Conservation (phyloP, 768 basidiomycete genomes). For the Crassisporium funariophilum region DNA sequence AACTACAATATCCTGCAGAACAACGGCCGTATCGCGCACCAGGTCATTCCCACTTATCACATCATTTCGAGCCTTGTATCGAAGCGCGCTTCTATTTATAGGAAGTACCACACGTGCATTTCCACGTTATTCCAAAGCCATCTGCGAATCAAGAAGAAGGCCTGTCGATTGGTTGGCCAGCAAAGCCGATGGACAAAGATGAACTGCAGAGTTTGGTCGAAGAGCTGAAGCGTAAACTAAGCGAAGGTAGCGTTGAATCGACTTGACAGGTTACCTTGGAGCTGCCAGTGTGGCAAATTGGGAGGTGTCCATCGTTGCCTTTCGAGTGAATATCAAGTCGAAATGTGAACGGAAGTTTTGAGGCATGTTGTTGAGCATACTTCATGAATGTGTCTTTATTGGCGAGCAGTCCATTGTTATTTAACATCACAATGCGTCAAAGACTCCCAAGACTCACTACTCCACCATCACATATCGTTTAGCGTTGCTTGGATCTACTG, state of each 20-base stretch:
- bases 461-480: too few species aligned
- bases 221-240: conserved; percentile 49
- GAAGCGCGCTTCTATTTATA: conserved; percentile 21
- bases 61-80: not conserved
- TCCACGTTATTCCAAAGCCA: conserved; percentile 94
- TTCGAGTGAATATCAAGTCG: too few species aligned
- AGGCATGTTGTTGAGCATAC: too few species aligned
- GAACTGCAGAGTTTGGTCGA: conserved; percentile 61
- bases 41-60: conserved; percentile 34
- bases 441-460: too few species aligned
- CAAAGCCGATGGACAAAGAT: conserved; percentile 57
- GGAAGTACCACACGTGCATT: conserved; percentile 87
- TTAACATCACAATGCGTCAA: too few species aligned
- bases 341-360: too few species aligned
- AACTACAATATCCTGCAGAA: conserved; percentile 88
- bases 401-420: too few species aligned
- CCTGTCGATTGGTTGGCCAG: conserved; percentile 82
- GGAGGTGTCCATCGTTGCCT: not conserved
- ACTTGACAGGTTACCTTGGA: conserved; percentile 3
- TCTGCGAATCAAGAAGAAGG: conserved; percentile 64
- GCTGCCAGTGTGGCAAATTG: not conserved
- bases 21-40: conserved; percentile 59
- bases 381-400: too few species aligned
- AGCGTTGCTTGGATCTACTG: too few species aligned
- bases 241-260: conserved; percentile 29